A percentile compares a stretch with the other conserved stretches of the same genome.
These are phyloP conservation scores for Umbelopsis sp. DNA, from an alignment of 192 early-diverging fungal genomes.

Conservation along the genomic window DNA sequence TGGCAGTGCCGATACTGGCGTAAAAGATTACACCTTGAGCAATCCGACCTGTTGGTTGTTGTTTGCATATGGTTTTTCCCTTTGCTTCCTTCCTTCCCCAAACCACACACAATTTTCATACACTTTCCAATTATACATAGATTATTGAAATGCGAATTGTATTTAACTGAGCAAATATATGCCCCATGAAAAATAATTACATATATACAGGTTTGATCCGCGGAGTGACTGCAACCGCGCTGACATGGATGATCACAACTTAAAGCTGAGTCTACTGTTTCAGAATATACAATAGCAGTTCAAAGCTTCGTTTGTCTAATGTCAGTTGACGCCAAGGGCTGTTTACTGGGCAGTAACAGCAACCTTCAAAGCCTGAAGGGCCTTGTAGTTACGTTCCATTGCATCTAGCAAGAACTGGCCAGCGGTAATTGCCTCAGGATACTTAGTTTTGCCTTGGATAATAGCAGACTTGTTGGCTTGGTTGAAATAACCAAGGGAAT, in stretches of 20 bases:
- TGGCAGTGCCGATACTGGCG: too few relatives aligned
- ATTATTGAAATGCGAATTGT: too few relatives aligned
- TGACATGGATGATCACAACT: neutral
- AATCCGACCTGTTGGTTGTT: too few relatives aligned
- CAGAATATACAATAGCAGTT: slow-evolving; percentile 6
- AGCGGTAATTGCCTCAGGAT: slow-evolving; percentile 28
- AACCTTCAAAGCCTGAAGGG: slow-evolving; percentile 11
- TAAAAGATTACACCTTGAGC: too few relatives aligned
- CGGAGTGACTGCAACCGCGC: slow-evolving; percentile 17
- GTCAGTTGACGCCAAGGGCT: neutral
- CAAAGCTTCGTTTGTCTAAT: neutral
- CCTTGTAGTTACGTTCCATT: slow-evolving; percentile 33
- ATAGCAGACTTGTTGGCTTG: slow-evolving; percentile 30
- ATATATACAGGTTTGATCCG: slow-evolving; percentile 14
- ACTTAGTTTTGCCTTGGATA: slow-evolving; percentile 33
- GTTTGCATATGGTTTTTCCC: too few relatives aligned
- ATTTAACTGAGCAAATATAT: neutral
- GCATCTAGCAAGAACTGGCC: slow-evolving; percentile 26
- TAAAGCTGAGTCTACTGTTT: slow-evolving; percentile 1
- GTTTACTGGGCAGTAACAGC: neutral
- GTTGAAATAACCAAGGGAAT: slow-evolving; percentile 32
- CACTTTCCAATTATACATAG: too few relatives aligned
- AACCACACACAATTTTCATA: too few relatives aligned
- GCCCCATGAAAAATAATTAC: neutral
- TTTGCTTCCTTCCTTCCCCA: too few relatives aligned